Base-by-base conservation (phyloP, 345 rosid species). In the Camelina sativa region DNA sequence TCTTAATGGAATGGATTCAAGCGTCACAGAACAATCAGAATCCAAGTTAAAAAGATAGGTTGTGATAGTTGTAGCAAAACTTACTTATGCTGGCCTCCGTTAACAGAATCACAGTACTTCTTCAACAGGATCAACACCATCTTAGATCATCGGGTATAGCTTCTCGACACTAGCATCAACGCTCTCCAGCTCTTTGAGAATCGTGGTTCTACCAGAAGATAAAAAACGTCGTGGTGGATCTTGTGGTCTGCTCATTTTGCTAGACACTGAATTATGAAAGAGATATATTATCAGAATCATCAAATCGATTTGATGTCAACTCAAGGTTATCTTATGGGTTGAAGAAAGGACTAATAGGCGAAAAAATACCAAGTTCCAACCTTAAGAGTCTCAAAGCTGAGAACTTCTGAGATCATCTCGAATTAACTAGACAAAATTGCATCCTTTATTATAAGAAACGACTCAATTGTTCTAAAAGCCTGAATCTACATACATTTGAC, bases 201-300 rank as follows among this genome's bases (percentile, higher is more conserved):
- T 96, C 99, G 11, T 44, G 99, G 97, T 67, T 71, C 81, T 70
- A 67, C 83, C 85, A 1, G 69, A 19, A 8, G 88, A 80, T 72
- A 92, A 92, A 75, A 86, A 86, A 46, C 89, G 82, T 71, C 92
- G 84, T 17, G 82, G 88, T 10, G 96, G 89, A 16, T 85, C 93
- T 51, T 89, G 94, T n/a, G 99, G 82, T 60, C 83, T 72, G 70
- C 97, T 90, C 99, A 95, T 92, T 79, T 80, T 43, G 65, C 62
- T 44, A 72, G 3, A 65, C 34, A 50, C 72, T 28, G 48, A 34
- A 34, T 61, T 23, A 23, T 23, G 25, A 15, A 52, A 56, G 47
- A 63, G 53, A 47, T 9, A 57, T 5, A 17, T 13, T 67, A 43
- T 66, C 19, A 65, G 41, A 40, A 50, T 40, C 62, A 75, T 56